Percentiles rank a stretch among this genome's conserved stretches.
phyloP scores from a whole-genome alignment of 345 rosid species.

The Zanthoxylum bungeanum region DNA sequence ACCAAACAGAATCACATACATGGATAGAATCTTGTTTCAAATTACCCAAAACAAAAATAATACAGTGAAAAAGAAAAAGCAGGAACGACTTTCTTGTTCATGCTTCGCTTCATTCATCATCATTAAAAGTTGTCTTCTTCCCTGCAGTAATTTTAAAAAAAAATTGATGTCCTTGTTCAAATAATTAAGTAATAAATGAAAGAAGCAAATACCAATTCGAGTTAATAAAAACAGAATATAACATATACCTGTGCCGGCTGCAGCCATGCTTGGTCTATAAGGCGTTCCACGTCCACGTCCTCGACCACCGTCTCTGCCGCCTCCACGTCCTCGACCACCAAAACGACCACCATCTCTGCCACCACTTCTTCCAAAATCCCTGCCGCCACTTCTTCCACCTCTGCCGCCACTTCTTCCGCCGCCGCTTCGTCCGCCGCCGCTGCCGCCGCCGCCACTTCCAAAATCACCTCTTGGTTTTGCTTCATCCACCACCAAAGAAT shows the following conservation, averaged over 20 bases:
- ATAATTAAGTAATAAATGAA: too few relatives aligned
- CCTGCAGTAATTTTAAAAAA: constrained; percentile 28
- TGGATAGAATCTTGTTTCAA: too few relatives aligned
- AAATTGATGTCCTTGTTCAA: too few relatives aligned
- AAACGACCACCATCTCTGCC: constrained; percentile 24
- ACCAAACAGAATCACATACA: too few relatives aligned
- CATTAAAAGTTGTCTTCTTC: constrained; percentile 29
- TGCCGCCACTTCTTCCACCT: constrained; percentile 29
- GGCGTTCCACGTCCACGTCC: too few relatives aligned
- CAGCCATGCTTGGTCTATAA: constrained; percentile 37
- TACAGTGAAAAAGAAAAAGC: too few relatives aligned
- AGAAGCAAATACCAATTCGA: too few relatives aligned
- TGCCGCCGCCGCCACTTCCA: too few relatives aligned
- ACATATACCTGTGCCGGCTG: constrained; percentile 38
- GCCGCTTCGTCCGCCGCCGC: constrained; percentile 58
- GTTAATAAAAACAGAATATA: background rate
- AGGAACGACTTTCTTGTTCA: too few relatives aligned
- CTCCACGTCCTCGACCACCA: constrained; percentile 55
- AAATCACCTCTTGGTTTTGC: constrained; percentile 52
- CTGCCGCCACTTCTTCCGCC: constrained; percentile 22
- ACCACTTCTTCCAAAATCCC: constrained; percentile 37
- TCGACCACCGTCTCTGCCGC: too few relatives aligned
- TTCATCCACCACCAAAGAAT: constrained; percentile 58
- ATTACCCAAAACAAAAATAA: too few relatives aligned
- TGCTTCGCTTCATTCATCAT: constrained; percentile 1